Evolutionary conservation across 148 eudicot species (phyloP), one percentile per base, ranked within the genome.

Genomic region (Drosera capensis): DNA sequence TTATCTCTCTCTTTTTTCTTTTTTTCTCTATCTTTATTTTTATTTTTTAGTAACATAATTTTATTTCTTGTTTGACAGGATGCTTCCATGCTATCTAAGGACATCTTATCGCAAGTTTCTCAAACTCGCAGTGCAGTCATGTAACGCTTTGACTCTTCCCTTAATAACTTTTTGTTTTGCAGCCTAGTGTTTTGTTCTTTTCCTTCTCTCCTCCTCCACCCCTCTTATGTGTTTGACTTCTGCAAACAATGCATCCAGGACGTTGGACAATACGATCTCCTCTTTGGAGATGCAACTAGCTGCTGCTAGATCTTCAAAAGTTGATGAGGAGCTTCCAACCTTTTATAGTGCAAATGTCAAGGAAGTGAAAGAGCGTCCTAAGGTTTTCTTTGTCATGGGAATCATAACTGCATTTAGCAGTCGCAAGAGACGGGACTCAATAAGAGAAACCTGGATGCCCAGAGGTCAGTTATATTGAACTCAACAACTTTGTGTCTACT

Each of bases 401-500:
- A 71, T 81, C 23, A 78, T 78, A 44, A 81, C 92, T 55, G 81
- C 80, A 40, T 81, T 81, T 55, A 81, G 79, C 49, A 81, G 81
- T 66, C 64, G 85, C 55, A 81, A 74, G 57, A 69, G 85, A 48
- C 71, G 93, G 51, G 85, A 81, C 67, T 81, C 93, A 18, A 67
- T 81, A 14, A 62, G 93, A 44, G 59, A 74, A 38, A 74, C 79
- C 42, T 81, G 93, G 93, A 74, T 81, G 93, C 93, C 93, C 28
- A 63, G 55, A 78, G 93, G 92, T 81, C 58, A 25, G 35, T 20
- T 40, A 21, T 3, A 19, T 19, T 15, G 18, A 14, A 21, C 28
- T 25, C 24, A 15, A 17, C 23, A 17, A 31, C 26, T 25, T 14
- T 22, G 23, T 45, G 23, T 5, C 16, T 3, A 14, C 29, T 48